Base-by-base conservation (phyloP, 768 basidiomycete genomes). In the Tylopilus balloui region DNA sequence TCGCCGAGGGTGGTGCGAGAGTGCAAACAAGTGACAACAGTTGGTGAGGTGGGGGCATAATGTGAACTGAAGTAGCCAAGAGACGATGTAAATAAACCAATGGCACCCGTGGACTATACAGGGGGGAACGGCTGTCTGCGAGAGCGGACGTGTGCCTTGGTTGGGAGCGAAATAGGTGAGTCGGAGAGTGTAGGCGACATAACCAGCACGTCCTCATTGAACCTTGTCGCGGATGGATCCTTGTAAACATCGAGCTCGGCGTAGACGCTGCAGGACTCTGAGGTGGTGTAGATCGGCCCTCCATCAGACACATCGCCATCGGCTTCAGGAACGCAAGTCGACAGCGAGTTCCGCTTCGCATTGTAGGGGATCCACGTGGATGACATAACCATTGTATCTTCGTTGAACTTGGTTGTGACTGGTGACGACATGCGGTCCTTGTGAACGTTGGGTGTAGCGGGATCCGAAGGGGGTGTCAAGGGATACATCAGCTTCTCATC, bases 1-100 rank as follows among this genome's bases (percentile, higher is more conserved):
- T 23, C 39, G 32, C 41, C 24, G 21, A 44, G 10, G 7, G 23
- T 19, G 15, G 19, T 25, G 15, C 5, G 6, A 15, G 10, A 3
- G 4, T 47, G 17, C 6, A 51, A 59, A 59, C 1, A 57, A 59
- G 29, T 56, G 58, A 52, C 48, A 37, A 50, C 50, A 59, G 48
- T 53, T 60, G 54, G 48, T 12, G 19, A 31, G 8, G n/a, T 9
- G 7, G 3, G 24, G n/a, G 17, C 6, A 19, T 24, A 19, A 21
- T 8, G 57, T 5, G 9, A 17, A 38, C 7, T 32, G 12, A 6
- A 11, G 13, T 4, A 17, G 29, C 45, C 49, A 49, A 50, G 35
- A 40, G 39, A 21, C 29, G 29, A 42, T 50, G 46, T 3, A 52
- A 36, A 19, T 6, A 17, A 32, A 24, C 27, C 20, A 48, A n/a